These are phyloP conservation scores for Trametes villosa DNA, from an alignment of 768 basidiomycete genomes.

Conservation along the genomic window DNA sequence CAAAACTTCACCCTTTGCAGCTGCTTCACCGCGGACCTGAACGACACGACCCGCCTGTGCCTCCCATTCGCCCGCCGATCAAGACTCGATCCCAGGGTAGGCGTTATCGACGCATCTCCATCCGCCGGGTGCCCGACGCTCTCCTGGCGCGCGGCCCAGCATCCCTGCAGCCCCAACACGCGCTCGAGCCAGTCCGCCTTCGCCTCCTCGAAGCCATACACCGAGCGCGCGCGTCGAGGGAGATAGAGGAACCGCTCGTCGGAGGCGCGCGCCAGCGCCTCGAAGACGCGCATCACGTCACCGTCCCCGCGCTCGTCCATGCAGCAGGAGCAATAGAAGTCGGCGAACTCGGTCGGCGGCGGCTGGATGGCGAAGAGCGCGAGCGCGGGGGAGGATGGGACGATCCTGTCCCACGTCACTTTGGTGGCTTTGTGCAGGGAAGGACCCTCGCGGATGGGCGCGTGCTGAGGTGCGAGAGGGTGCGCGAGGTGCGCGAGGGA, in stretches of 20 bases:
- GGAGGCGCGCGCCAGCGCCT: constrained; percentile 21
- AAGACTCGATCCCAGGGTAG: neutral
- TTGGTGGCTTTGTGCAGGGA: neutral
- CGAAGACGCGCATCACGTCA: constrained; percentile 28
- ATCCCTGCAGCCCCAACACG: constrained; percentile 15
- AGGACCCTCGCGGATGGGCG: neutral
- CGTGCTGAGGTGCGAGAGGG: neutral
- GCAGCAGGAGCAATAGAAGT: constrained; percentile 30
- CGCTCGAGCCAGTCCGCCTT: constrained; percentile 25
- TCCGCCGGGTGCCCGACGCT: neutral
- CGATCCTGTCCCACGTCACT: constrained; percentile 17
- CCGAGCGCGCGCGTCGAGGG: constrained; percentile 12
- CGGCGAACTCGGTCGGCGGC: constrained; percentile 21
- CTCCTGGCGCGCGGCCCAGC: constrained; percentile 13
- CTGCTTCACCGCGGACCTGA: neutral
- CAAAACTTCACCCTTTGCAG: constrained; percentile 12
- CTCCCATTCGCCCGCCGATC: neutral
- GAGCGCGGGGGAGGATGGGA: neutral
- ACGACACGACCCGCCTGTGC: neutral
- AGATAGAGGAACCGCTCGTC: constrained; percentile 26
- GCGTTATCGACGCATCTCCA: neutral
- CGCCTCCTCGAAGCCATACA: constrained; percentile 27
- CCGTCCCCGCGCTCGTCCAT: constrained; percentile 28
- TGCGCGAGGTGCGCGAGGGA: neutral
- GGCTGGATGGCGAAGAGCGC: constrained; percentile 25